Evolutionary conservation across 768 basidiomycete genomes (phyloP), one percentile per base, ranked within the genome.

Genomic region (Nidula microcarpa): DNA sequence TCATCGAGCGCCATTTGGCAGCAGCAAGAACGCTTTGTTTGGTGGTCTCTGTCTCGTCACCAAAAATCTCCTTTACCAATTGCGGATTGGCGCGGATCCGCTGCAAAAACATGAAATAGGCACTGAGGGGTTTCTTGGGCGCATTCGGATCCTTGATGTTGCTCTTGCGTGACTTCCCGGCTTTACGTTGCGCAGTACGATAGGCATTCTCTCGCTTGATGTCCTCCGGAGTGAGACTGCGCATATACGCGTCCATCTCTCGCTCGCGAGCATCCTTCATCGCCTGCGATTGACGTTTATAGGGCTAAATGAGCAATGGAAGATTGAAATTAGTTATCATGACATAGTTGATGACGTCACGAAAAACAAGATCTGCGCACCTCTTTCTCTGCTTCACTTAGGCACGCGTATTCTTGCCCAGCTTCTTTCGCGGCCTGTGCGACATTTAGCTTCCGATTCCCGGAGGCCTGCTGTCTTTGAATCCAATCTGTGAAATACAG

Each of bases 131-230:
- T 65, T 96, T 96, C 84, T 94, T 95, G 3, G 94, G 94, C 6
- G 93, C 94, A 64, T 97, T 96, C 34, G 94, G 94, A 66, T 97
- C 94, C 74, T 95, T 96, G 71, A 97, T 89, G 67, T 97, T 97
- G 59, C 88, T 88, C 79, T 89, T 91, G 57, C 92, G 80, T 37
- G 90, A 94, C 69, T 93, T 94, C 57, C 94, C 94, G 13, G 91
- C 89, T 70, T 92, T 93, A 55, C 94, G 86, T 70, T 96, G 94
- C 33, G 92, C 91, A 39, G 94, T 86, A 41, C 94, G 86, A 72
- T 87, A 97, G 6, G 76, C 78, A 67, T 97, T 97, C 80, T 97
- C 94, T 65, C 86, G 87, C 63, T 92, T 90, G 77, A 97, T 94
- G 67, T 96, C 94, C 3, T 94, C 91, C 5, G 94, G 94, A 0